A percentile compares a stretch with the other conserved stretches of the same genome.
phyloP scores from a whole-genome alignment of 2,329 filamentous ascomycete genomes.

The Remersonia thermophila region DNA sequence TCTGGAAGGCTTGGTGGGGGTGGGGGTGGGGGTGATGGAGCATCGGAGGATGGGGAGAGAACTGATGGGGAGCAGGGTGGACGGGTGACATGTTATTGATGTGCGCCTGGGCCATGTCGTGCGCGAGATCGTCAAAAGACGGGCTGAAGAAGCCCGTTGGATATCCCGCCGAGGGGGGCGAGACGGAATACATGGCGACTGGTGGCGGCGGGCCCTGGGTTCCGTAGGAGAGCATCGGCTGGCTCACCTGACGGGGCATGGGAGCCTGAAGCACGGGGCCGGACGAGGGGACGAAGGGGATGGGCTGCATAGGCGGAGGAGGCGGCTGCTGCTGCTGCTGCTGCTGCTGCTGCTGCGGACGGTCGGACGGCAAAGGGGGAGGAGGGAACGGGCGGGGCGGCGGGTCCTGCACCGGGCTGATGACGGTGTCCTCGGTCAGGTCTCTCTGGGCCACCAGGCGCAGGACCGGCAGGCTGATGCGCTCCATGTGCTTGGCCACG shows the following conservation, averaged over 20 bases:
- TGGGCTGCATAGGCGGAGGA: no score
- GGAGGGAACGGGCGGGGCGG: slow-evolving; percentile 28
- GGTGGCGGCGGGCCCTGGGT: slow-evolving; percentile 7
- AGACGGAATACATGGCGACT: slow-evolving; percentile 9
- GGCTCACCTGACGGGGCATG: slow-evolving; percentile 7
- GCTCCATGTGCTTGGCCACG: slow-evolving; percentile 87
- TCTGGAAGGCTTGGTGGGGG: slow-evolving; percentile 10
- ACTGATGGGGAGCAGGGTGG: slow-evolving; percentile 4
- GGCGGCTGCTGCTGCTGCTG: no score
- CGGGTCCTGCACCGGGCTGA: slow-evolving; percentile 53
- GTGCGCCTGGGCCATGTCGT: slow-evolving; percentile 6
- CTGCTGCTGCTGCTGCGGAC: slow-evolving; percentile 15
- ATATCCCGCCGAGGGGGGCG: slow-evolving; percentile 8
- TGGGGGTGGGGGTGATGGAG: not conserved
- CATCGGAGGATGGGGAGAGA: not conserved
- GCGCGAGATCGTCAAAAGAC: slow-evolving; percentile 9
- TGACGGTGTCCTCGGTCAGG: slow-evolving; percentile 48
- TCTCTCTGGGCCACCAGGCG: slow-evolving; percentile 36
- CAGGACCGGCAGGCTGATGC: slow-evolving; percentile 73
- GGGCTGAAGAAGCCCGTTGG: slow-evolving; percentile 9
- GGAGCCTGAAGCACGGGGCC: slow-evolving; percentile 3
- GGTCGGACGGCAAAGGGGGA: slow-evolving; percentile 21
- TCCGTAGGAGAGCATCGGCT: slow-evolving; percentile 12
- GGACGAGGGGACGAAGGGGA: no score
- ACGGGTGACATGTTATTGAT: slow-evolving; percentile 7